phyloP scores from a whole-genome alignment of 2,329 filamentous ascomycete species.

The Claviceps humidiphila region DNA sequence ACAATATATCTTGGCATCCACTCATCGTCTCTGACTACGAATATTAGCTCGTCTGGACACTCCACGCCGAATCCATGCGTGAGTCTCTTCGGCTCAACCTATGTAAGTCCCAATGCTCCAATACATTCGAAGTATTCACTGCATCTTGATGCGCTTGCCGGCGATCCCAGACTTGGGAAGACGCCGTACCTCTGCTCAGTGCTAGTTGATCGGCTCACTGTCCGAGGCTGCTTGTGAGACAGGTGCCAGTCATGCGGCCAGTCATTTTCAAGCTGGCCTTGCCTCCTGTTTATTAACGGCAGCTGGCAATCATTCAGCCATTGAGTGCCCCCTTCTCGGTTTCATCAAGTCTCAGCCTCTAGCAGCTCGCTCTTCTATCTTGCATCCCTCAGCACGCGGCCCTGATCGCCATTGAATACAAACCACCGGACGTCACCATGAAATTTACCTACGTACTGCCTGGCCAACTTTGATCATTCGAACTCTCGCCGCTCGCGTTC shows the following conservation, averaged over 20 bases:
- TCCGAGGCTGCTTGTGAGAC: neutral
- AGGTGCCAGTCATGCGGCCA: neutral
- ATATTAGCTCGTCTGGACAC: neutral
- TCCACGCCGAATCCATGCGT: neutral
- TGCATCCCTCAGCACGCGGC: neutral
- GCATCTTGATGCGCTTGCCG: neutral
- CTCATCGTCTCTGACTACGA: neutral
- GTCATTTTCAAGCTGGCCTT: neutral
- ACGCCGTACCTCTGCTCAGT: neutral
- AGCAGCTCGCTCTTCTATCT: neutral
- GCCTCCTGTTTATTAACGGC: neutral
- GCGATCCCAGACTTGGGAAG: neutral
- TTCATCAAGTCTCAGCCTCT: neutral
- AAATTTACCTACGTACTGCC: no score
- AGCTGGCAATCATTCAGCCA: neutral
- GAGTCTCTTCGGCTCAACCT: neutral
- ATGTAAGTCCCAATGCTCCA: neutral
- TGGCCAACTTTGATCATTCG: no score
- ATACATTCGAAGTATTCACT: neutral
- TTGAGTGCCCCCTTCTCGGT: neutral
- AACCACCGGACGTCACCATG: no score
- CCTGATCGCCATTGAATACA: no score
- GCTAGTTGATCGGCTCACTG: neutral
- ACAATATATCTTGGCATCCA: conserved; percentile 1
- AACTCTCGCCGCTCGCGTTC: no score